Base-by-base conservation (phyloP, 192 early-diverging fungal genomes). In the Entomortierella beljakovae region DNA sequence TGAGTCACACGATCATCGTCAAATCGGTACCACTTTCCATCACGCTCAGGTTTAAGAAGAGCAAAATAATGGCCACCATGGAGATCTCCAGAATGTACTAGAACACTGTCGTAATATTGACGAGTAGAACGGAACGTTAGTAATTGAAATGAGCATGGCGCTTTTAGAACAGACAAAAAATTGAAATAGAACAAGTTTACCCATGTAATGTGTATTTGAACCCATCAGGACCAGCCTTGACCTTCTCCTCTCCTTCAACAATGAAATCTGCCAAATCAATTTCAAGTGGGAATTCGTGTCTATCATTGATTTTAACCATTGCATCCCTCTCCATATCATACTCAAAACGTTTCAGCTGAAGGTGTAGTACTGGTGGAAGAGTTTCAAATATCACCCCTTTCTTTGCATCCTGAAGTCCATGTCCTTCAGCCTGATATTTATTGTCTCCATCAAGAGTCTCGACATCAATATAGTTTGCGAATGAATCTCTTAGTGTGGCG, bases 301-400 rank as follows among this genome's bases (percentile, higher is more conserved):
- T 90, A 77, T 97, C 97, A 85, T 98, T 98, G 83, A 96, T 97
- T 85, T 98, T 99, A 64, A 98, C 92, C 90, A 95, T 94, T 8
- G 83, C 83, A 70, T 97, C 96, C 29, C 88, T 84, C 83, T 91
- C 87, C 58, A 97, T 91, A 72, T 99, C 97, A 82, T 98, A 99
- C 80, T 99, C 98, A 69, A 97, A 99, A 13, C 97, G 89, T 83
- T 98, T 98, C 71, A 99, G 85, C 75, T 98, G 98, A 62, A 99
- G 81, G 71, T 98, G 96, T 38, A 99, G 80, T 16, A 99, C 95
- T 8, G 95, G 96, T 28, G 98, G 98, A 60, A 98, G 93, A 31
- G 83, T 84, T 69, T 92, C 88, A 71, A 99, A 99, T 6, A 95
- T 94, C 42, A 99, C 96, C 23, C 98, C 96, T 82, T 99, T 98